Base-by-base conservation (phyloP, 257 asterid genomes). In the Gentiana dahurica region DNA sequence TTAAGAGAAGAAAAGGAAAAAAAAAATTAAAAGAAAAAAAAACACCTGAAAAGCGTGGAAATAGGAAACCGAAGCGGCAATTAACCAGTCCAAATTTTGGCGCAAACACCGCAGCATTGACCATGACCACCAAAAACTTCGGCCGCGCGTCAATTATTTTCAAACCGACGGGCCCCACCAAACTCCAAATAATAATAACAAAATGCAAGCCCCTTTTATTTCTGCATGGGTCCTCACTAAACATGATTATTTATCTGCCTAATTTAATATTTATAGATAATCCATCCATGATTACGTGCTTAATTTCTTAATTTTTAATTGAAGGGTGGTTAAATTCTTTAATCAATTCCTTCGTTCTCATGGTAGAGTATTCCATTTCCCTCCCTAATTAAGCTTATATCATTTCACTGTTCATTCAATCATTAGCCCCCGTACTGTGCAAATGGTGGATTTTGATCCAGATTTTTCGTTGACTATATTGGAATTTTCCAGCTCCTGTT, bases 91-190 rank as follows among this genome's bases (percentile, higher is more conserved):
- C 62, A 65, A 54, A 58, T 13, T 49, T 61, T 66, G 70, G 68
- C 69, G 72, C 66, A 61, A 63, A 56, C 9, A 33, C n/a, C 55
- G 79, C 77, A 15, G 24, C 24, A 15, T 15, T 15, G 24, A 15
- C 24, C 71, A 66, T 73, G 84, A 77, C 86, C 63, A 50, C 80
- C 61, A 34, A 38, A 55, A 61, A 15, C 73, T 61, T 10, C 76
- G 74, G 80, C 81, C 55, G 62, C 61, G 34, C 63, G 58, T 62
- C 35, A 41, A 64, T 53, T 35, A 2, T 41, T 41, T 41, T 41
- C 46, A 41, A 41, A 41, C 9, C 46, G 46, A 5, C 46, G 46
- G 6, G 5, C 46, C 46, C 24, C 46, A 41, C 46, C 46, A 41
- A 15, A 15, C 24, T 15, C 24, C 24, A 0, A 15, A 15, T 15